Percentiles rank a stretch among this genome's conserved stretches.
phyloP scores from a whole-genome alignment of 2,329 filamentous ascomycete species.

The Plectosphaerella cucumerina region DNA sequence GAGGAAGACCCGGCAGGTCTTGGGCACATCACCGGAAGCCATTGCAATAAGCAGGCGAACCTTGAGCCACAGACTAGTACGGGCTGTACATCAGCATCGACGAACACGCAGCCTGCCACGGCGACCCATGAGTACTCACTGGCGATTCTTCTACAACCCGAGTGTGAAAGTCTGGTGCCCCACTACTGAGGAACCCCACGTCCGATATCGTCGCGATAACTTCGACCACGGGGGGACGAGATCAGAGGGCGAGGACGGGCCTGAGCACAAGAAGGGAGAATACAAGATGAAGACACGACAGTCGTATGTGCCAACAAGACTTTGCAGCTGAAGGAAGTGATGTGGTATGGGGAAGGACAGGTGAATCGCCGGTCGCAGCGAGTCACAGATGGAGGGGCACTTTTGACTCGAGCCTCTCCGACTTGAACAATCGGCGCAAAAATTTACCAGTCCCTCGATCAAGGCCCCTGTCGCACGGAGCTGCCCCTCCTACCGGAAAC shows the following conservation, averaged over 20 bases:
- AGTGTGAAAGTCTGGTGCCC: neutral
- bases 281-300: neutral
- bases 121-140: neutral
- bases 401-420: neutral
- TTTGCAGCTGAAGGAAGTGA: neutral
- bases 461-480: neutral
- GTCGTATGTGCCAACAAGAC: neutral
- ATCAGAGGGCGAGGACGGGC: neutral
- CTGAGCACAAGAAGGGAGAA: neutral
- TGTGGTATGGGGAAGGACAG: neutral
- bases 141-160: neutral
- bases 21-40: slow-evolving; percentile 41
- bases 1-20: slow-evolving; percentile 89
- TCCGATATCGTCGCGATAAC: neutral
- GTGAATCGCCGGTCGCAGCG: neutral
- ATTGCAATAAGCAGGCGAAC: slow-evolving; percentile 18
- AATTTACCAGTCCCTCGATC: neutral
- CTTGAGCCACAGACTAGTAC: neutral
- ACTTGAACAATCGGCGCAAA: slow-evolving; percentile 1
- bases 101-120: neutral
- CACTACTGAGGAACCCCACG: slow-evolving; percentile 1
- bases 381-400: slow-evolving; percentile 2
- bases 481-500: slow-evolving; percentile 3
- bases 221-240: neutral
- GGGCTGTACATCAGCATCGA: neutral